Conservation (phyloP, 2,329 filamentous ascomycete genomes). For the Fusarium redolens region DNA sequence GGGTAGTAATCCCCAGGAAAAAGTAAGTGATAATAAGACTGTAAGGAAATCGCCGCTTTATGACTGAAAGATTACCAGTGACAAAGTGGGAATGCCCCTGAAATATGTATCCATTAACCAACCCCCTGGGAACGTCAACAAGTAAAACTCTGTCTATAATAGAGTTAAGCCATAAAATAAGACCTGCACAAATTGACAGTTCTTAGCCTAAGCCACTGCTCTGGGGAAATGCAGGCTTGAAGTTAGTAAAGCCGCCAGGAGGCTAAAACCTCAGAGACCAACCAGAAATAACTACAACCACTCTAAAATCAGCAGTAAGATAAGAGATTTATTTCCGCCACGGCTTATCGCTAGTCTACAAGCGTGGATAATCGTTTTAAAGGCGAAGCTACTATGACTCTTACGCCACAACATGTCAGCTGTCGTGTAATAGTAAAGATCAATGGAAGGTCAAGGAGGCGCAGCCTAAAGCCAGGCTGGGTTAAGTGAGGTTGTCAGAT, state of each 20-base stretch:
- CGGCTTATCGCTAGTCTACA: not conserved
- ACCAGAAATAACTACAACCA: not conserved
- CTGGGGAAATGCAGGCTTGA: not conserved
- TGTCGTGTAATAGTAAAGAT: not conserved
- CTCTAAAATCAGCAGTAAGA: no score
- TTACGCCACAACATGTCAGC: not conserved
- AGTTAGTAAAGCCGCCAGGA: not conserved
- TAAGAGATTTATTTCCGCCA: not conserved
- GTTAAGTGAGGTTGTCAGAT: no score
- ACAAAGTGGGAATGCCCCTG: rapidly evolving
- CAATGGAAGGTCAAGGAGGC: not conserved
- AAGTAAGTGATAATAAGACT: not conserved
- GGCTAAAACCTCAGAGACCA: not conserved
- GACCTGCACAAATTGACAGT: not conserved
- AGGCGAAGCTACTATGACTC: not conserved
- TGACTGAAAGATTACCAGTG: not conserved
- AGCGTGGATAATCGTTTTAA: not conserved
- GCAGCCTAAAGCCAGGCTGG: no score
- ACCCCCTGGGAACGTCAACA: not conserved
- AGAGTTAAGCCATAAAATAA: not conserved
- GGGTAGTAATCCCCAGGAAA: no score
- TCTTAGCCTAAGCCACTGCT: not conserved
- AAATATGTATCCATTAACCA: not conserved
- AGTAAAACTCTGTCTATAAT: not conserved
- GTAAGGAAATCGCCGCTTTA: rapidly evolving